Percentiles rank a stretch among this genome's conserved stretches.
Conservation (phyloP, 2,329 filamentous ascomycete genomes). For the Tolypocladium album region DNA sequence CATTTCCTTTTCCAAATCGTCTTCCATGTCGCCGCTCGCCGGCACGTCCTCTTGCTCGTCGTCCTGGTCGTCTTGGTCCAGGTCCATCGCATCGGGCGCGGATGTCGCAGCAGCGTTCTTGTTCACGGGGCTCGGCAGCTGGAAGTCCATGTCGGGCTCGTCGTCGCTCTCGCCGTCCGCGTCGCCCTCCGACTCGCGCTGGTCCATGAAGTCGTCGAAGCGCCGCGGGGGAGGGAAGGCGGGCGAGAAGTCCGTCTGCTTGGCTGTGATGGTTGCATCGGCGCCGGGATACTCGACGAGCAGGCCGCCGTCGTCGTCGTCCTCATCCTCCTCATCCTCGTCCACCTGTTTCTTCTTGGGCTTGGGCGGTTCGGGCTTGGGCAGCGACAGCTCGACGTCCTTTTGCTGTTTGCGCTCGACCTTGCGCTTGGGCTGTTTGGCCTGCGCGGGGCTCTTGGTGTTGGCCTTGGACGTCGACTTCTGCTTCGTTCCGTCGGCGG, state of each 20-base stretch:
- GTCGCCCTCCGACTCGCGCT: slow-evolving; percentile 34
- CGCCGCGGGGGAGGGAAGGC: slow-evolving; percentile 34
- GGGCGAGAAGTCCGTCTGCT: slow-evolving; percentile 34
- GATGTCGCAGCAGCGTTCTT: slow-evolving; percentile 19
- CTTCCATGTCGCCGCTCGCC: slow-evolving; percentile 19
- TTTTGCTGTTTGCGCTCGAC: slow-evolving; percentile 21
- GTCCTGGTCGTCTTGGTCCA: slow-evolving; percentile 11
- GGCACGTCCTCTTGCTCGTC: slow-evolving; percentile 17
- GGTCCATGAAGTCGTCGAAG: slow-evolving; percentile 43
- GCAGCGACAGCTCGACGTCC: slow-evolving; percentile 21
- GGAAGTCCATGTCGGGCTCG: slow-evolving; percentile 38
- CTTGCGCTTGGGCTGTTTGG: slow-evolving; percentile 14
- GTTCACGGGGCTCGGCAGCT: slow-evolving; percentile 43
- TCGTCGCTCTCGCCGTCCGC: slow-evolving; percentile 36
- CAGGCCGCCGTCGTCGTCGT: slow-evolving; percentile 46
- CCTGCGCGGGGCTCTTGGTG: slow-evolving; percentile 7
- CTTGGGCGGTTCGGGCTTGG: slow-evolving; percentile 17
- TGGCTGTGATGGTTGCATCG: slow-evolving; percentile 20
- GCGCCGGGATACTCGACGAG: slow-evolving; percentile 49
- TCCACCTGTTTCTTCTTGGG: slow-evolving; percentile 18
- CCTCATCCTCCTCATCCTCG: slow-evolving; percentile 42
- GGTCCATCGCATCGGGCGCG: slow-evolving; percentile 16
- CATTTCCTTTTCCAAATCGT: slow-evolving; percentile 38
- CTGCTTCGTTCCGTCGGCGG: slow-evolving; percentile 8
- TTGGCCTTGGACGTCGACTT: slow-evolving; percentile 11